Conservation (phyloP, 2,329 filamentous ascomycete species). For the Diaporthe ampelina region DNA sequence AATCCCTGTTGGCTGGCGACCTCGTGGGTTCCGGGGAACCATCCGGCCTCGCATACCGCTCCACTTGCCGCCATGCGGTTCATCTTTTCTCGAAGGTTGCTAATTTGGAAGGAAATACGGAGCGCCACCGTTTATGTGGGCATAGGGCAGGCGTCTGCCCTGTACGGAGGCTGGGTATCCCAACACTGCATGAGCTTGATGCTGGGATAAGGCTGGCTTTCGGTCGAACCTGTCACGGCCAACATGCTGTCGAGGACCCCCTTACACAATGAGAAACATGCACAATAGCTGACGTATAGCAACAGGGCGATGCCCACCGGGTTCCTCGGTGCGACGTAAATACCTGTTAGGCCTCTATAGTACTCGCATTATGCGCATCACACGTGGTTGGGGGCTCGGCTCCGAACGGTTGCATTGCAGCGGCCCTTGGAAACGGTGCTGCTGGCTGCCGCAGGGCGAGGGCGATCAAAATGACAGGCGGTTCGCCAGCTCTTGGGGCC, state of each 20-base stretch:
- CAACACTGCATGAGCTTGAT: slow-evolving; percentile 19
- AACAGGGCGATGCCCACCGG: slow-evolving; percentile 7
- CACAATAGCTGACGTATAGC: slow-evolving; percentile 19
- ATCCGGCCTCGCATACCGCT: slow-evolving; percentile 34
- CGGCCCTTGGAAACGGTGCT: slow-evolving; percentile 32
- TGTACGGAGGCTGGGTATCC: slow-evolving; percentile 28
- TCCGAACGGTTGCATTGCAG: slow-evolving; percentile 39
- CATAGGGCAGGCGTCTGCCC: not conserved
- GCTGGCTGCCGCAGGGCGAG: slow-evolving; percentile 16
- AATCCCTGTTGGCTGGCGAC: slow-evolving; percentile 26
- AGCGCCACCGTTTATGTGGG: slow-evolving; percentile 31
- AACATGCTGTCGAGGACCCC: not conserved
- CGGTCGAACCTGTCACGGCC: slow-evolving; percentile 8
- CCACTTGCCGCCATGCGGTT: slow-evolving; percentile 39
- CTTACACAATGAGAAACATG: not conserved
- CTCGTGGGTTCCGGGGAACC: slow-evolving; percentile 37
- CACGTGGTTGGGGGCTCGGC: slow-evolving; percentile 32
- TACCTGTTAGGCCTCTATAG: slow-evolving; percentile 3
- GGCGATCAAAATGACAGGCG: slow-evolving; percentile 31
- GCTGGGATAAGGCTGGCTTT: slow-evolving; percentile 19
- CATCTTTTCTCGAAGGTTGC: slow-evolving; percentile 42
- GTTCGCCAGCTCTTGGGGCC: slow-evolving; percentile 12
- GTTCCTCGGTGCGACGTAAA: slow-evolving; percentile 5
- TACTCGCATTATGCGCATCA: slow-evolving; percentile 21
- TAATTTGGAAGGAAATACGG: slow-evolving; percentile 35